A percentile compares a stretch with the other conserved stretches of the same genome.
Conservation (phyloP, 805 yeast genomes). For the Isabelozyma gotoi region DNA sequence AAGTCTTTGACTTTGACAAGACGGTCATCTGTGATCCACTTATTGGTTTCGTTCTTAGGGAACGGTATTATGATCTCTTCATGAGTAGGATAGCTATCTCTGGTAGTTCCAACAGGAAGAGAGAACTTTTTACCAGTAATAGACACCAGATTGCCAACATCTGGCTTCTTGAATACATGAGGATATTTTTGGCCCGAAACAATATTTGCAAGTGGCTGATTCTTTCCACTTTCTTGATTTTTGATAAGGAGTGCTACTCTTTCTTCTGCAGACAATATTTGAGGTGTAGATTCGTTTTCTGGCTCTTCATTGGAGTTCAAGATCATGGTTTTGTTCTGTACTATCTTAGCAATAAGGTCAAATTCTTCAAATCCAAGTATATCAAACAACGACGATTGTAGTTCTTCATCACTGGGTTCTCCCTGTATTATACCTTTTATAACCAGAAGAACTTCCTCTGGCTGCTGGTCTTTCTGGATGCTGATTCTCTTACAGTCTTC, state of each 20-base stretch:
- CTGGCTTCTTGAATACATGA: constrained; percentile 77
- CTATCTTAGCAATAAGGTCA: constrained; percentile 67
- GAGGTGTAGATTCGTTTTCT: constrained; percentile 8
- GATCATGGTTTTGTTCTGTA: constrained; percentile 41
- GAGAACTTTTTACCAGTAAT: constrained; percentile 78
- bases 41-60: constrained; percentile 49
- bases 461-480: constrained; percentile 28
- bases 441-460: constrained; percentile 21
- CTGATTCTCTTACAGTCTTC: constrained; percentile 34
- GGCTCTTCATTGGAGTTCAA: constrained; percentile 9
- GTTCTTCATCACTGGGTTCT: constrained; percentile 49
- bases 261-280: constrained; percentile 52
- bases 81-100: constrained; percentile 57
- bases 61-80: constrained; percentile 88
- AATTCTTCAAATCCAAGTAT: constrained; percentile 83
- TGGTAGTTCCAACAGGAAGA: constrained; percentile 78
- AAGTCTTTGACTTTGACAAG: constrained; percentile 60
- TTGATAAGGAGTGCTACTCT: constrained; percentile 52
- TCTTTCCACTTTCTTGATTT: constrained; percentile 50
- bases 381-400: constrained; percentile 76
- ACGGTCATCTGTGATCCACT: constrained; percentile 41
- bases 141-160: constrained; percentile 63
- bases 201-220: constrained; percentile 48
- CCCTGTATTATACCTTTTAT: constrained; percentile 33
- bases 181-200: constrained; percentile 61